These are phyloP conservation scores for Hypericum androsaemum DNA, from an alignment of 345 rosid genomes.

Conservation along the genomic window DNA sequence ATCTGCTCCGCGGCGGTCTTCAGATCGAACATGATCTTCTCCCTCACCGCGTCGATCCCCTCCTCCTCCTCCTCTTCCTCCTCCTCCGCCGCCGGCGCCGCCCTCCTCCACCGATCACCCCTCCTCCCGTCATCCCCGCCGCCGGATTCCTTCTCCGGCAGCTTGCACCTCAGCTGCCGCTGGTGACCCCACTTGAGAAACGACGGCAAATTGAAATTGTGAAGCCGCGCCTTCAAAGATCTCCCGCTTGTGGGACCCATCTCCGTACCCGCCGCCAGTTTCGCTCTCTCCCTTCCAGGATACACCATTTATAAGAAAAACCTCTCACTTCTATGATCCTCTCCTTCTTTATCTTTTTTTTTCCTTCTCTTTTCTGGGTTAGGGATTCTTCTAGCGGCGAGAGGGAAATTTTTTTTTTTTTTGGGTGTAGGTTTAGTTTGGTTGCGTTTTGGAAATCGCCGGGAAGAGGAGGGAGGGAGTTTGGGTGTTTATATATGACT, in stretches of 20 bases:
- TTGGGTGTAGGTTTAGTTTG: not conserved
- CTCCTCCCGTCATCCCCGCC: conserved; percentile 5
- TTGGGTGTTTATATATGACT: conserved; percentile 2
- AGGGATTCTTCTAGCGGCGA: not conserved
- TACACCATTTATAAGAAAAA: conserved; percentile 13
- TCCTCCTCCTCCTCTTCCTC: conserved; percentile 35
- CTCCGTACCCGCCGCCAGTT: conserved; percentile 7
- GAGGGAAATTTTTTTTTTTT: not conserved
- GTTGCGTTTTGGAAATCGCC: conserved; percentile 12
- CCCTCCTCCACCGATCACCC: conserved; percentile 8
- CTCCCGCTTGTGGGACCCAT: conserved; percentile 6
- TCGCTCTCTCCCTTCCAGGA: not conserved
- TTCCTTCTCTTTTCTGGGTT: not conserved
- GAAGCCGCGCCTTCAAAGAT: conserved; percentile 22
- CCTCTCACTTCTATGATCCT: conserved; percentile 7
- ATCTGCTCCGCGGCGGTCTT: conserved; percentile 27
- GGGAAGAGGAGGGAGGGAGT: conserved; percentile 13
- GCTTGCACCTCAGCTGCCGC: conserved; percentile 18
- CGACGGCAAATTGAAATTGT: conserved; percentile 19
- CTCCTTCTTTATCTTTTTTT: not conserved
- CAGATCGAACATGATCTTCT: conserved; percentile 35
- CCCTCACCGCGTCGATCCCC: conserved; percentile 49
- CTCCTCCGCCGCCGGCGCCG: conserved; percentile 12
- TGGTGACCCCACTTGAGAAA: conserved; percentile 22
- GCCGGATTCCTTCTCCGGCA: conserved; percentile 5